Evolutionary conservation across 495 filamentous ascomycete species (phyloP), one percentile per base, ranked within the genome.

Genomic region (Penicillium turbatum): DNA sequence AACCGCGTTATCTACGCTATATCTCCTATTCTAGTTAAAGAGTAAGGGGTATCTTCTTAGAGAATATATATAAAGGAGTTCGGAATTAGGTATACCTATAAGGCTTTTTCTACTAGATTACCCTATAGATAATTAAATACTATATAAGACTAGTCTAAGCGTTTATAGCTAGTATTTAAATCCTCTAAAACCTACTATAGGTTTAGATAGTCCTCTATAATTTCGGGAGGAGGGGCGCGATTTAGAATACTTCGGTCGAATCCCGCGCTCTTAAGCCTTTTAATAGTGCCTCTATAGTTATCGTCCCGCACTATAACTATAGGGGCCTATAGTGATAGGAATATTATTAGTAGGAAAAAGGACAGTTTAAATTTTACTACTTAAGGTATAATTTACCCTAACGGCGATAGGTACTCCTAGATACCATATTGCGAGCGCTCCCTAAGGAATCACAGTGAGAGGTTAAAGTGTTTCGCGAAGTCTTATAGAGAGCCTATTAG

Each of bases 251-350:
- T 61, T 45, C 26, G 54, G 34, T 13, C 15, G 45, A 62, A 63
- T 48, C 56, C 59, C 13, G 62, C 48, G 16, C 29, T 53, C 38
- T 58, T 32, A 35, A 66, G 63, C 39, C 40, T 58, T 54, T 58
- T n/a, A 47, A 48, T 58, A 5, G 60, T 55, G 19, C 17, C 36
- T 36, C 27, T 13, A 29, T 63, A 61, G 53, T 63, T 53, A 7
- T 61, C 41, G 54, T 66, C 63, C 42, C 35, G 56, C n/a, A 66
- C 55, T 15, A 61, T 60, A 53, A 66, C 16, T 50, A 61, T 63
- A 21, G 35, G 51, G 29, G 34, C 40, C 54, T 62, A 39, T 31
- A 51, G 40, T 19, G 37, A 40, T 40, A 45, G 48, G 40, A 37
- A 56, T 29, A 30, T 35, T 9, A 57, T 57, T 53, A 60, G 32